Evolutionary conservation across 2,329 filamentous ascomycete species (phyloP).

Genomic region (Fusarium chlamydosporum): DNA sequence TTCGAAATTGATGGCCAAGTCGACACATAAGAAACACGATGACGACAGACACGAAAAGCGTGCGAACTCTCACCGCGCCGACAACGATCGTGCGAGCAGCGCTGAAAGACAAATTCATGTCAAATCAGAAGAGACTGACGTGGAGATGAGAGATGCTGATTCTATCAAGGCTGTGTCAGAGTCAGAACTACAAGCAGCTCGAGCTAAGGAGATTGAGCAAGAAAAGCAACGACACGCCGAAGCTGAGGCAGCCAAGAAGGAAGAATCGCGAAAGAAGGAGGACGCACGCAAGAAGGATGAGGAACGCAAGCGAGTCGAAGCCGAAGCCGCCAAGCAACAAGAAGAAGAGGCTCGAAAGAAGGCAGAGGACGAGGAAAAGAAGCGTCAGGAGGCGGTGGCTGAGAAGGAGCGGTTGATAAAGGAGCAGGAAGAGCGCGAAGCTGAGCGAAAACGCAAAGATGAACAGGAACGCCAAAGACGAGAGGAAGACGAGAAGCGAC

Average conservation of each 20-base stretch:
- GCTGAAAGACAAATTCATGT: constrained; percentile 68
- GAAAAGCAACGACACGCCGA: constrained; percentile 51
- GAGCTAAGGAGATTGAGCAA: constrained; percentile 51
- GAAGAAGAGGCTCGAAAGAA: constrained; percentile 45
- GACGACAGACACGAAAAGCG: constrained; percentile 58
- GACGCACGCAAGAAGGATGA: constrained; percentile 56
- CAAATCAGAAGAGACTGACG: constrained; percentile 69
- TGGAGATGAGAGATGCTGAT: constrained; percentile 68
- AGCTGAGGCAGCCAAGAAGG: constrained; percentile 53
- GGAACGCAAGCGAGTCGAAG: constrained; percentile 52
- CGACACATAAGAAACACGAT: constrained; percentile 58
- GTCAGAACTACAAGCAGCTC: constrained; percentile 54
- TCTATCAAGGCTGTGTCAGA: constrained; percentile 50
- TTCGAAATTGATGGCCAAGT: constrained; percentile 54
- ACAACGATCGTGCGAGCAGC: constrained; percentile 58
- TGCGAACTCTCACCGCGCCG: constrained; percentile 60
- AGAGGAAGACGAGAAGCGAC: constrained; percentile 56
- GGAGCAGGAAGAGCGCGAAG: constrained; percentile 54
- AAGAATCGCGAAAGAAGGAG: constrained; percentile 55
- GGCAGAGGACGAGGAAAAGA: constrained; percentile 55
- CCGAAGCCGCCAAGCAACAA: constrained; percentile 50
- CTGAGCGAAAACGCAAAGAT: constrained; percentile 56
- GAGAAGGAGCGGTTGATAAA: constrained; percentile 52
- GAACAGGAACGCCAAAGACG: constrained; percentile 56
- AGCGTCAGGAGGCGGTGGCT: constrained; percentile 54